These are phyloP conservation scores for Pseudogymnoascus sp. DNA, from an alignment of 2,329 filamentous ascomycete species.

Conservation along the genomic window DNA sequence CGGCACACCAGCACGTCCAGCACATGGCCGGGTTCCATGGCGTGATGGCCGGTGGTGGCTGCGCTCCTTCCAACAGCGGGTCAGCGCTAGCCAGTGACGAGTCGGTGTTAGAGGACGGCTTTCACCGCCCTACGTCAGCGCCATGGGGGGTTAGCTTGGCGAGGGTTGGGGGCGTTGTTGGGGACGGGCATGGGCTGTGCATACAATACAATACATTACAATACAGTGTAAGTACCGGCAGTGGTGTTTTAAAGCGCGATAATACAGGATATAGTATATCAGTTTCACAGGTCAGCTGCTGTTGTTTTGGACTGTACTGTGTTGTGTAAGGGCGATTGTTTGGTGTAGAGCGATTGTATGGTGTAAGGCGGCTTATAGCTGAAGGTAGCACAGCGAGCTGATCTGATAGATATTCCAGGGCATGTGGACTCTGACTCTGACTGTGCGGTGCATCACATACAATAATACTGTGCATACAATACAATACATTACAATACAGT, in stretches of 20 bases:
- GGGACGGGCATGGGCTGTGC: not conserved
- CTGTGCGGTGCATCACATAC: no score
- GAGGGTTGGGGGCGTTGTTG: not conserved
- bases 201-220: no score
- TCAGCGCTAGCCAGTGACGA: not conserved
- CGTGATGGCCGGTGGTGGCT: not conserved
- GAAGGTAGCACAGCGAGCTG: no score
- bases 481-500: no score
- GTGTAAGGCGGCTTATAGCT: no score
- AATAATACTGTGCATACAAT: no score
- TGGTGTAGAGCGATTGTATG: no score
- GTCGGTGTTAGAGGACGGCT: not conserved
- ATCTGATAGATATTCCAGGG: not conserved
- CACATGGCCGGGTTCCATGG: not conserved
- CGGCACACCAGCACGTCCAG: not conserved
- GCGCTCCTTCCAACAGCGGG: not conserved
- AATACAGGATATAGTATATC: not conserved
- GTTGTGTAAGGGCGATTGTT: no score
- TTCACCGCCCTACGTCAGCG: constrained; percentile 3
- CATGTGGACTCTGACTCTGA: not conserved
- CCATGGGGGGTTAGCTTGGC: not conserved
- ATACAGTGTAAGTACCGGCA: no score
- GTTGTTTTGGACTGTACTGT: no score
- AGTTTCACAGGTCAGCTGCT: not conserved
- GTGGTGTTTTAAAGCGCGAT: no score